A percentile compares a stretch with the other conserved stretches of the same genome.
Evolutionary conservation across 129 eudicot species (phyloP).

Genomic region (Artemisia tridentata): DNA sequence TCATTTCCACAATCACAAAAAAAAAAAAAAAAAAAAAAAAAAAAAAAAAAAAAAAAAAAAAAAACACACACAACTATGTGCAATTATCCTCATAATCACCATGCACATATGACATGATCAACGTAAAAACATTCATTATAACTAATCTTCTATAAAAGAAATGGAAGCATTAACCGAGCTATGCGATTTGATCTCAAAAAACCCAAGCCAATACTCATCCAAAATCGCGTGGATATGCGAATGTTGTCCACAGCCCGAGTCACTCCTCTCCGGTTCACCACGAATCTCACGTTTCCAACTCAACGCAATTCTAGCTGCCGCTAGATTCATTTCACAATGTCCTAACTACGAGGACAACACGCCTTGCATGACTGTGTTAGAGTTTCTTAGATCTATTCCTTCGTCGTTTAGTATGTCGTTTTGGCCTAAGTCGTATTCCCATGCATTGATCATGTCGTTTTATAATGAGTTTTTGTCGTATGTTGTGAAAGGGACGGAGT

Average conservation of each 20-base stretch:
- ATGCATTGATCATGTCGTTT: conserved; percentile 47
- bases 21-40: no score
- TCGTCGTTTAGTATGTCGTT: conserved; percentile 55
- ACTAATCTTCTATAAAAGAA: background rate
- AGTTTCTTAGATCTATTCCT: conserved; percentile 66
- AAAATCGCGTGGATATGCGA: conserved; percentile 81
- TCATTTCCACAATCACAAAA: no score
- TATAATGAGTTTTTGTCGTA: conserved; percentile 55
- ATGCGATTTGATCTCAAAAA: conserved; percentile 65
- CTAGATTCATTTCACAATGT: conserved; percentile 69
- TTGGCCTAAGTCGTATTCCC: conserved; percentile 76
- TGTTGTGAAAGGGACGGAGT: conserved; percentile 53
- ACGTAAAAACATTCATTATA: conserved; percentile 8
- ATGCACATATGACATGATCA: background rate
- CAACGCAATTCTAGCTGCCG: conserved; percentile 68
- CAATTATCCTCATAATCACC: conserved; percentile 10
- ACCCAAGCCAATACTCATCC: conserved; percentile 51
- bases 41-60: no score
- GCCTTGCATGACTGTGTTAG: conserved; percentile 50
- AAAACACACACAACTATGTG: background rate
- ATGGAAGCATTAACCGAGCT: conserved; percentile 92
- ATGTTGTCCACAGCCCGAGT: conserved; percentile 75
- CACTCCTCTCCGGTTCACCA: conserved; percentile 61
- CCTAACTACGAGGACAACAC: conserved; percentile 46
- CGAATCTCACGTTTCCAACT: conserved; percentile 85